Evolutionary conservation across 768 basidiomycete species (phyloP), one percentile per base, ranked within the genome.

Genomic region (Lentinula lateritia): DNA sequence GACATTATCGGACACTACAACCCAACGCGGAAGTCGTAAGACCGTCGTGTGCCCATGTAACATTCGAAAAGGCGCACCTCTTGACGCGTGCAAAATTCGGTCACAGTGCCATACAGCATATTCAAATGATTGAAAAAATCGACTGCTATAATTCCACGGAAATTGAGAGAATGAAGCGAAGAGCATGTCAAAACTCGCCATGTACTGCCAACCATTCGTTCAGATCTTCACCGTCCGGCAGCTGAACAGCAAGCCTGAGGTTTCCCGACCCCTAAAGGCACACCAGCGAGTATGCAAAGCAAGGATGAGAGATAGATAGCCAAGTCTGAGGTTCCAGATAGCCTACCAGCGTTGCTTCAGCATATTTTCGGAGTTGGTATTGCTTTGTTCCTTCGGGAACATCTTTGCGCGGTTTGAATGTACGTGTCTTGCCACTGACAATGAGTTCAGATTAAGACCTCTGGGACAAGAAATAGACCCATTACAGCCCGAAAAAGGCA

Each of bases 201-300:
- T 99, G 96, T 7, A 99, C 96, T 12, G 97, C 97, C n/a, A 99
- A 87, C 97, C 97, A 99, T 74, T 99, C 97, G 66, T 95, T 96
- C 67, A 87, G 74, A 72, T 99, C 97, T 74, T 99, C 97, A 42
- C 97, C 97, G 66, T 98, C 97, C 0, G 97, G 97, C 18, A 98
- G 80, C 64, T 90, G 87, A 20, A 99, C 97, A 0, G 97, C 95
- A 50, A 91, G 78, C 61, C 95, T 81, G 63, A 99, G 77, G 76
- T 98, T 98, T 6, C 97, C 97, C 8, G 95, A 98, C 50, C 96
- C 95, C 95, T 96, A 20, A 32, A 42, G n/a, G 41, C 39, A 52
- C 34, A 32, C 32, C 52, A 34, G 13, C 6, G 15, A 43, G 10
- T 12, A 23, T 23, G 34, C 39, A 28, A 61, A 43, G 34, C 13